Base-by-base conservation (phyloP, 2,329 filamentous ascomycete genomes). In the Cryphonectria naterciae region DNA sequence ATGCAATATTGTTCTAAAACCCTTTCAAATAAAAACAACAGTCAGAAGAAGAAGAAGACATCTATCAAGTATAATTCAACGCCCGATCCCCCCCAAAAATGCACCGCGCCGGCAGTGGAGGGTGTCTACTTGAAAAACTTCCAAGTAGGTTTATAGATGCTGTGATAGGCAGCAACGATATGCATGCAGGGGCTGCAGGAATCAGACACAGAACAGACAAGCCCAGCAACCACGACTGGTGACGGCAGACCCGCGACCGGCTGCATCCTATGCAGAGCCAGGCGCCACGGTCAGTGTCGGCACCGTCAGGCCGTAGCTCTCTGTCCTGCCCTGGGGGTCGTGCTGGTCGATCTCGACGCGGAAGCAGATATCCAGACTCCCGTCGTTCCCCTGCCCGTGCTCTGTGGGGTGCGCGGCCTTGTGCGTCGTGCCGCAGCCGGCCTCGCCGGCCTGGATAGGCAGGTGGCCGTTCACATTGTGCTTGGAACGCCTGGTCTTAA, bases 311-410 rank as follows among this genome's bases (percentile, higher is more conserved):
- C 95, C 92, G 78, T 99, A 99, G 19, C 90, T 88, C 73, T 91
- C 86, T 0, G 96, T 98, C 74, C 88, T 89, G 52, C 96, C 96
- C 49, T 92, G 85, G 2, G 89, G 89, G 78, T 98, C 90, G 76
- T 92, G 90, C 78, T 97, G 93, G 78, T 95, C 90, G 73, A 95
- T 89, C 81, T 99, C 96, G 74, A 98, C 91, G 70, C 94, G 92
- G 76, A 99, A 89, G 69, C 90, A 91, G 65, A 98, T 89, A 76
- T 98, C 94, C 5, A 99, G 86, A 13, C 88, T 83, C 76, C 87
- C 85, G 82, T 91, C 84, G 79, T 85, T 78, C 75, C 82, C 81
- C 79, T 84, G 80, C 74, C 91, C 83, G 80, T 91, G 81, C 77
- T 81, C 77, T 79, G 88, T 76, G 73, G 77, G 76, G n/a, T 82